phyloP scores from a whole-genome alignment of 177 flowering plant species.

The Telopea speciosissima region DNA sequence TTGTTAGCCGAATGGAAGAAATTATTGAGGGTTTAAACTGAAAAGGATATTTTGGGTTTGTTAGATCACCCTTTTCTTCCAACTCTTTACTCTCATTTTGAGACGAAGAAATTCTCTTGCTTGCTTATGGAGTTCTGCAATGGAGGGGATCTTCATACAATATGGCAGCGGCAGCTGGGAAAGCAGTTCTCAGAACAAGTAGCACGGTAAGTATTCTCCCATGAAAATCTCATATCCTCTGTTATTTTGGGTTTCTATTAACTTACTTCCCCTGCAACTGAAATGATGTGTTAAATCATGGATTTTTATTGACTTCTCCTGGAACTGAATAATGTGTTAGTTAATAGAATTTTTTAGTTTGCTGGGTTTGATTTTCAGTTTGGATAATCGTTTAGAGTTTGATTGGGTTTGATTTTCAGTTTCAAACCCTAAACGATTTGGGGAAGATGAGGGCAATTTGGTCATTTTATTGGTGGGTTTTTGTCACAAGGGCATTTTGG shows the following conservation, averaged over 20 bases:
- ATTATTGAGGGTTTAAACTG: conserved; percentile 66
- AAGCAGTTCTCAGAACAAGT: conserved; percentile 70
- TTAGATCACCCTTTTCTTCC: conserved; percentile 90
- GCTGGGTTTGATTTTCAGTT: too few species aligned
- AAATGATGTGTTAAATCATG: too few species aligned
- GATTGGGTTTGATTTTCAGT: too few species aligned
- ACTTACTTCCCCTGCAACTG: too few species aligned
- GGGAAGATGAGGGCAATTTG: too few species aligned
- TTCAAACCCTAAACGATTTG: too few species aligned
- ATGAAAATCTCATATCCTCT: not conserved
- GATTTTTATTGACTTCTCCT: too few species aligned
- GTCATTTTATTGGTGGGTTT: too few species aligned
- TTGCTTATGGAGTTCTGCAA: conserved; percentile 84
- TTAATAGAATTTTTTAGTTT: too few species aligned
- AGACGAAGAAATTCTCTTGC: conserved; percentile 75
- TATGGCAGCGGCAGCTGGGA: conserved; percentile 69
- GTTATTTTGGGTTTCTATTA: not conserved
- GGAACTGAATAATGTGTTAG: too few species aligned
- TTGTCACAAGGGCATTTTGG: too few species aligned
- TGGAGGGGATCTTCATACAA: conserved; percentile 80
- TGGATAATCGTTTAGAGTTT: too few species aligned
- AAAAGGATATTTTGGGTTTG: conserved; percentile 63
- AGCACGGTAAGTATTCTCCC: conserved; percentile 43
- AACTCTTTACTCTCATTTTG: conserved; percentile 75
- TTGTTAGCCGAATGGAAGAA: conserved; percentile 67